phyloP scores from a whole-genome alignment of 768 basidiomycete species.

The Leccinum disarticulatum region DNA sequence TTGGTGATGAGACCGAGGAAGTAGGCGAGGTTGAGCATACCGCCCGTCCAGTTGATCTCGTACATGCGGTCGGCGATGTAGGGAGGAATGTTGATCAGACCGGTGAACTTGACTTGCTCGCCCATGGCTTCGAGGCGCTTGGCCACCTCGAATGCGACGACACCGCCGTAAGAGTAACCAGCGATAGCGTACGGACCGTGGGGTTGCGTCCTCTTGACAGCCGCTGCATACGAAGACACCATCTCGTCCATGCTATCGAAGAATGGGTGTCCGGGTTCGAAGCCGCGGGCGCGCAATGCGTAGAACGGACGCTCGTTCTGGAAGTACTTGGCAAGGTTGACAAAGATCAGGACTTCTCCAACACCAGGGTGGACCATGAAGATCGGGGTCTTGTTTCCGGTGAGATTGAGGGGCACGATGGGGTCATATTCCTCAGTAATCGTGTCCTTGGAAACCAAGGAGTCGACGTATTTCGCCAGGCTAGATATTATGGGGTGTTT shows the following conservation, averaged over 20 bases:
- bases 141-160: background rate
- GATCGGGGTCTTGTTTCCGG: background rate
- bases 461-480: constrained; percentile 32
- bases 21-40: background rate
- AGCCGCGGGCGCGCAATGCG: background rate
- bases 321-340: background rate
- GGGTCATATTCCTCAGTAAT: background rate
- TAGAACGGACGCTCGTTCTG: background rate
- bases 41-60: background rate
- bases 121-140: background rate
- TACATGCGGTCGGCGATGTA: background rate
- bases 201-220: background rate
- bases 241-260: background rate
- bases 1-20: background rate
- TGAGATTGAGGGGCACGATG: background rate
- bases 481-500: constrained; percentile 32
- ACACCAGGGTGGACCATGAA: background rate
- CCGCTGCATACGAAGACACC: background rate
- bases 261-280: background rate
- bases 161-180: background rate
- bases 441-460: constrained; percentile 22
- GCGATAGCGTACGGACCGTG: background rate
- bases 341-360: background rate
- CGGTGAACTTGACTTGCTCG: background rate
- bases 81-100: background rate